Base-by-base conservation (phyloP, 202 grass and related monocot species). In the Zoysia matrella region DNA sequence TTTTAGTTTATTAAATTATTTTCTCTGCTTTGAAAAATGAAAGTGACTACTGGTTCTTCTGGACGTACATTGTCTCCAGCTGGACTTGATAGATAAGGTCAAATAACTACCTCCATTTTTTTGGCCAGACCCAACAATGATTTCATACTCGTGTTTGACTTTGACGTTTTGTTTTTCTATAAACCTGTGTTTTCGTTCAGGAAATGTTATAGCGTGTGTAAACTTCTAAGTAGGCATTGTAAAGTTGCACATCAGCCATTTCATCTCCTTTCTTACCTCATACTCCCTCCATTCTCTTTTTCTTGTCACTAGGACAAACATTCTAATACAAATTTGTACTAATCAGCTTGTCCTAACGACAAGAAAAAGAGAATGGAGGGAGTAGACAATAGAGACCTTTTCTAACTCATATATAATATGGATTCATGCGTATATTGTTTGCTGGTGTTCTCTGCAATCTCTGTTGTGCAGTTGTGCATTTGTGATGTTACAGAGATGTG, bases 161-260 rank as follows among this genome's bases (percentile, higher is more conserved):
- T 47, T 71, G 45, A 67, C 8, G 61, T 60, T 82, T 76, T 77
- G n/a, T 52, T 60, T 80, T 68, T 72, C 52, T 61, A 61, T 41
- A 50, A 58, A 18, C 15, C n/a, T 22, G 6, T 60, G 56, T 60
- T 60, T 60, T 60, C 16, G 7, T 60, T 58, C 56, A 58, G 36
- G 7, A 18, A 62, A 36, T 60, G 6, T 39, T 36, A 36, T 36
- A 36, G 18, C 48, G 0, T 80, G 63, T 65, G 48, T 66, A 54
- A 71, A 81, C 71, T 39, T 76, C 45, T 44, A 54, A 69, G 44
- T 71, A 55, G 12, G 10, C 40, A 80, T 58, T 75, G 40, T 22
- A 69, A 47, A 1, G 45, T 52, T 69, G 40, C 42, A 5, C 49
- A 48, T 72, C 14, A 22, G 4, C 8, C 9, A 44, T 47, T 85